Evolutionary conservation across 352 stramenopile genomes (phyloP), one percentile per base, ranked within the genome.

Genomic region (Phytophthora nicotianae): DNA sequence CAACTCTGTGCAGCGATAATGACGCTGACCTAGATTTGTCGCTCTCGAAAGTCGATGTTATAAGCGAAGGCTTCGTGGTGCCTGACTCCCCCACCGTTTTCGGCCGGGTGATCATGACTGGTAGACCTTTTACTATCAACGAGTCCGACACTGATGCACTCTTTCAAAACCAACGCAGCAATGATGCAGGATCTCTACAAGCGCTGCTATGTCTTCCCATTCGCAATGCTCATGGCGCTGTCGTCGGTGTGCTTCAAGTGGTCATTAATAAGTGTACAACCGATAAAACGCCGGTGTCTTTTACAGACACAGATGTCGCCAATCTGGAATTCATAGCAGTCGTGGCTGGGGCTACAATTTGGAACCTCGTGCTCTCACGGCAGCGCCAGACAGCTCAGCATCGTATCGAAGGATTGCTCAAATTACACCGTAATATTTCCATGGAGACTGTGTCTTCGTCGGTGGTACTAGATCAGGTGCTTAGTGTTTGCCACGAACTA

Each of bases 401-500:
- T 29, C 82, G 82, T 21, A 89, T 91, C 55, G 78, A 91, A 62
- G 78, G 81, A 0, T 54, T 91, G 0, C 69, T 91, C 6, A 88
- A 88, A 51, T 57, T 91, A 17, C 78, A 89, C 20, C 82, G 78
- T 37, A 91, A 89, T 27, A 89, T 89, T 58, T 86, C 82, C 7
- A 85, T 89, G 70, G 79, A 91, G 42, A 74, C 59, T 9, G 72
- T 87, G 5, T 88, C 82, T 0, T 85, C 72, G 0, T 62, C 66
- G 27, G 79, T 84, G 9, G 64, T 72, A 2, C 58, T 91, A 3
- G 79, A 88, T 29, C 78, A 91, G 26, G 78, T 89, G 24, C 69
- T 91, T 4, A 74, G 78, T 0, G 82, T 91, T n/a, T 91, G 74
- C 21, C 78, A 91, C 24, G 82, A 91, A 59, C 74, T 89, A 14